Conservation (phyloP, 176 grass and related monocot species). For the Leersia perrieri region DNA sequence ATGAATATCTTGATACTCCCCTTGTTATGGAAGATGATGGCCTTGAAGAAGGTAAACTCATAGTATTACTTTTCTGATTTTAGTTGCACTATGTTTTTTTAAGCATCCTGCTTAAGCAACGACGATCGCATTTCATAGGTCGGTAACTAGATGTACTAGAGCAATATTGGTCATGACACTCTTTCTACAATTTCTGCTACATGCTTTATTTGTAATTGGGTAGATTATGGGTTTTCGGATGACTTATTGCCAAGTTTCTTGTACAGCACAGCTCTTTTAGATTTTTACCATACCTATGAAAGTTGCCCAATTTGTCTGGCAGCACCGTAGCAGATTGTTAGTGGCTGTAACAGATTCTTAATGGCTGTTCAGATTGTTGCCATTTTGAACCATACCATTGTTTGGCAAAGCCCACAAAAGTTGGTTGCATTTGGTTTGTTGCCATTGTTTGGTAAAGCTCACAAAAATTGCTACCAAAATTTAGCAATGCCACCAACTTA, state of each 20-base stretch:
- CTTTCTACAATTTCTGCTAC: neutral
- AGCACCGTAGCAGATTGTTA: conserved; percentile 25
- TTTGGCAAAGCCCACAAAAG: too few species aligned
- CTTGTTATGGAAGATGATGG: conserved; percentile 41
- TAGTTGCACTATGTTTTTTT: conserved; percentile 4
- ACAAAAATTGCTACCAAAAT: too few species aligned
- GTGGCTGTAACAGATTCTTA: too few species aligned
- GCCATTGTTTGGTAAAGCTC: too few species aligned
- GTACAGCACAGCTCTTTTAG: conserved; percentile 3
- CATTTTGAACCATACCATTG: too few species aligned
- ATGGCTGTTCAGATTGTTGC: too few species aligned
- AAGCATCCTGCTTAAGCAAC: conserved; percentile 1
- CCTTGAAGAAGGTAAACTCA: conserved; percentile 57
- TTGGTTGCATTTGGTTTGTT: too few species aligned
- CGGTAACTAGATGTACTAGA: conserved; percentile 9
- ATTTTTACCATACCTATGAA: conserved; percentile 24
- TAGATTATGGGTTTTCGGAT: neutral
- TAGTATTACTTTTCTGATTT: conserved; percentile 27
- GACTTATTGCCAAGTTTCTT: conserved; percentile 15
- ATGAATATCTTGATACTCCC: conserved; percentile 58
- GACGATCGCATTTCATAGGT: conserved; percentile 15
- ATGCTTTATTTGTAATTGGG: conserved; percentile 18
- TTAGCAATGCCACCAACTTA: too few species aligned
- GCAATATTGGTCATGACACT: neutral
- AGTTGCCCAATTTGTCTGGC: neutral